These are phyloP conservation scores for Stemphylium lycopersici DNA, from an alignment of 2,329 filamentous ascomycete genomes.

Conservation along the genomic window DNA sequence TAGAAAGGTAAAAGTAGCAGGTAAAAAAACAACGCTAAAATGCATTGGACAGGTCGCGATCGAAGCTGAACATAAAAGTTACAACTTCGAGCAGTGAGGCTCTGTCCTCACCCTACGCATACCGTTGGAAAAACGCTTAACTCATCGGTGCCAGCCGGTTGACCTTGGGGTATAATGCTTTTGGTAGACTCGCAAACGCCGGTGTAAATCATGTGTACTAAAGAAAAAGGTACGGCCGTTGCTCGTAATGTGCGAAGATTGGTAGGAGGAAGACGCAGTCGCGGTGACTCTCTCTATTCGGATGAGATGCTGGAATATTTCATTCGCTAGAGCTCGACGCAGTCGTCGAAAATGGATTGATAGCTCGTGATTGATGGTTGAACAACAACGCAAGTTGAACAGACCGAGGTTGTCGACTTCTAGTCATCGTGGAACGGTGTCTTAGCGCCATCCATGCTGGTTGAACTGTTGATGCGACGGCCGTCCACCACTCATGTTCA, in stretches of 20 bases:
- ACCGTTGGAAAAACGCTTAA: constrained; percentile 16
- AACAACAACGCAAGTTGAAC: not conserved
- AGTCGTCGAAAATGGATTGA: not conserved
- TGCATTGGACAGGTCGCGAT: constrained; percentile 11
- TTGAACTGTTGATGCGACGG: constrained; percentile 27
- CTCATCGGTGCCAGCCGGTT: constrained; percentile 25
- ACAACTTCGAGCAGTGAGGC: constrained; percentile 10
- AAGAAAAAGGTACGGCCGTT: constrained; percentile 6
- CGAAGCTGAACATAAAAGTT: constrained; percentile 1
- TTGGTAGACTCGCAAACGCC: constrained; percentile 12
- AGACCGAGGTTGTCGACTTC: not conserved
- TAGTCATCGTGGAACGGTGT: constrained; percentile 7
- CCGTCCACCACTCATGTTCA: constrained; percentile 35
- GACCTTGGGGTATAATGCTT: constrained; percentile 25
- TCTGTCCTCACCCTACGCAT: constrained; percentile 10
- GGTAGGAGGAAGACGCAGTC: not conserved
- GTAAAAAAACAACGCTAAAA: constrained; percentile 3
- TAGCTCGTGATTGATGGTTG: not conserved
- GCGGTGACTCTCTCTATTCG: not conserved
- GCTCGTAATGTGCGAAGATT: not conserved
- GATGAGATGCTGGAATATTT: not conserved
- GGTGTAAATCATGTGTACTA: constrained; percentile 9
- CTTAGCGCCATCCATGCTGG: constrained; percentile 28
- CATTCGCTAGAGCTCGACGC: not conserved
- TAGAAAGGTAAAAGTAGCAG: not conserved